Evolutionary conservation across 306 rosid genomes (phyloP).

Genomic region (Myrica gale): DNA sequence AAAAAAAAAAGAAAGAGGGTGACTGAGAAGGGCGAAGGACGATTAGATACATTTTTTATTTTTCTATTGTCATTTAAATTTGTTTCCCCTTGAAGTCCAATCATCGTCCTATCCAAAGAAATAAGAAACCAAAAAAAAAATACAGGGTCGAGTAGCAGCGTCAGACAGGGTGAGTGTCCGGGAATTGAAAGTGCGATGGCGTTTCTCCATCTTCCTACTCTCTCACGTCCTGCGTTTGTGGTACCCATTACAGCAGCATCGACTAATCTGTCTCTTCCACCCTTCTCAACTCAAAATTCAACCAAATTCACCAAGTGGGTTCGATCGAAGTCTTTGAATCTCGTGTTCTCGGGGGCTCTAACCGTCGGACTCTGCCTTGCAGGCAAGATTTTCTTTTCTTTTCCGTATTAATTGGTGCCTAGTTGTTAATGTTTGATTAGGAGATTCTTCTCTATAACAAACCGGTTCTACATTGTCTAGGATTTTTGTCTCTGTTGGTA

Average conservation of each 20-base stretch:
- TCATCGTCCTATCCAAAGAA: background rate
- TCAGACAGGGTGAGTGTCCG: background rate
- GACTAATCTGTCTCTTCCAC: conserved; percentile 36
- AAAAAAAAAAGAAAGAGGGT: too few species aligned
- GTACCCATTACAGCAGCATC: conserved; percentile 30
- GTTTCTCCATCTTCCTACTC: conserved; percentile 34
- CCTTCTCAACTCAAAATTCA: conserved; percentile 15
- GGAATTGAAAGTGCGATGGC: conserved; percentile 35
- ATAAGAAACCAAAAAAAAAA: background rate
- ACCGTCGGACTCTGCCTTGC: conserved; percentile 60
- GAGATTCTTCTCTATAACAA: background rate
- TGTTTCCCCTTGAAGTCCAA: background rate
- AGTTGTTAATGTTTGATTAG: background rate
- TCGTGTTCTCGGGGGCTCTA: conserved; percentile 64
- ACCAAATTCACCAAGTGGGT: conserved; percentile 26
- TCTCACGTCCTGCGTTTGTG: conserved; percentile 24
- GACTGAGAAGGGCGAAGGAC: too few species aligned
- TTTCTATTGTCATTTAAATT: too few species aligned
- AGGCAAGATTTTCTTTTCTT: conserved; percentile 32
- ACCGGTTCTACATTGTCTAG: background rate
- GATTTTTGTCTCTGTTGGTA: background rate
- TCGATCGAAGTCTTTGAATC: conserved; percentile 48
- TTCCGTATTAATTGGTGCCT: background rate
- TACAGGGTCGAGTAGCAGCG: too few species aligned
- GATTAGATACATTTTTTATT: background rate